Percentiles rank a stretch among this genome's conserved stretches.
phyloP scores from a whole-genome alignment of 768 basidiomycete species.

The Tulasnella sp. region DNA sequence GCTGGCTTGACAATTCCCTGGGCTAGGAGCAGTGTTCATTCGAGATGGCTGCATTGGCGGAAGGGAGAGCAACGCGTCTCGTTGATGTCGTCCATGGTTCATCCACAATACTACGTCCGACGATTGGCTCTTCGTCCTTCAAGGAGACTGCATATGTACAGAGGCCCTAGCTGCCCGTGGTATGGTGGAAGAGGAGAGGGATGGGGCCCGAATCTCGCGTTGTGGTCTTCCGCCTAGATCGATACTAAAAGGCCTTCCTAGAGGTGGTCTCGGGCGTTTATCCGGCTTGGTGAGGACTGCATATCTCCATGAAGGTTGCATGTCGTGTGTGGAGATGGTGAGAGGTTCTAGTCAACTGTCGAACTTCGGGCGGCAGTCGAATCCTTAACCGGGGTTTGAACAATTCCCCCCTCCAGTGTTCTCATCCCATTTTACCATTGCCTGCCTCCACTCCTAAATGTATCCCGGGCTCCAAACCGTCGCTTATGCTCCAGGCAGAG shows the following conservation, averaged over 20 bases:
- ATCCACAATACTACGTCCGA: not conserved
- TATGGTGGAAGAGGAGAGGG: too few relatives aligned
- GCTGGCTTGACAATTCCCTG: not conserved
- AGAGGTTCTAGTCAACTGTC: not conserved
- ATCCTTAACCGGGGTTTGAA: not conserved
- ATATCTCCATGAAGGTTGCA: too few relatives aligned
- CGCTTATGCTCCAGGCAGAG: not conserved
- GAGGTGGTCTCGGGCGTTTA: too few relatives aligned
- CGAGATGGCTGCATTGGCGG: not conserved
- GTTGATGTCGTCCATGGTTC: not conserved
- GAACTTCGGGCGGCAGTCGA: conserved; percentile 1
- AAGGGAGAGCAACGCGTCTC: not conserved
- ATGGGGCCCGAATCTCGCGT: too few relatives aligned
- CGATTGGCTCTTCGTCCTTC: too few relatives aligned
- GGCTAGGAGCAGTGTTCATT: not conserved
- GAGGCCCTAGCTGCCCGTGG: too few relatives aligned
- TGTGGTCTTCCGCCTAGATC: too few relatives aligned
- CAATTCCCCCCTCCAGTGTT: not conserved
- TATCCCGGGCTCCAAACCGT: not conserved
- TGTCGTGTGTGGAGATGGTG: not conserved
- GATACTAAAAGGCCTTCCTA: too few relatives aligned
- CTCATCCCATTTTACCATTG: not conserved
- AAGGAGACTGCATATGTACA: too few relatives aligned
- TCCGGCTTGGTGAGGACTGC: too few relatives aligned
- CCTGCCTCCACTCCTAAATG: not conserved